Base-by-base conservation (phyloP, 2,329 filamentous ascomycete species). In the Aspergillus aculeatus region DNA sequence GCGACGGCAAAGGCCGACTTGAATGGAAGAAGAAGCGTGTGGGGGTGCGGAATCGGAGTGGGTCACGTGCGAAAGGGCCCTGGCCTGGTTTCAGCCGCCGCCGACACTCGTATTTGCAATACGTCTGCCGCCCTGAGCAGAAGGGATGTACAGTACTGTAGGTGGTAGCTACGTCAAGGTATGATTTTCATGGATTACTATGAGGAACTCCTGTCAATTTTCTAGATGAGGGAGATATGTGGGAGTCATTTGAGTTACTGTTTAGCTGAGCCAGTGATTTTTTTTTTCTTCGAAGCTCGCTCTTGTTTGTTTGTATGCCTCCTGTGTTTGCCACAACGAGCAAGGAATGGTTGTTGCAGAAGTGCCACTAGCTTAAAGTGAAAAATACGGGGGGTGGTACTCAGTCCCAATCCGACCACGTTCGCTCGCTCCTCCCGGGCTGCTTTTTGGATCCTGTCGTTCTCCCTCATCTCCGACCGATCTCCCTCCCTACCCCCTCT, bases 341-440 rank as follows among this genome's bases (percentile, higher is more conserved):
- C 38, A 44, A 44, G 14, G 38, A 10, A 14, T 44, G 14, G 50
- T 29, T 29, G 26, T 29, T 29, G 26, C 23, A 57, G 41, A 60
- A 29, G 54, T 51, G 53, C 47, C 52, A 57, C 47, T 51, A 57
- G 52, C 24, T 29, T 29, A 41, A 19, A 47, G 32, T 49, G 48
- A 53, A 65, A 63, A 56, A 58, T 60, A 59, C 61, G 35, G 31
- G 53, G 53, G 38, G 24, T 50, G 52, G 49, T 53, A 47, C 26
- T 56, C 57, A 59, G 50, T 58, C 58, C 57, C 50, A 56, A 60
- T 74, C 69, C 66, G 73, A 73, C 73, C 74, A 75, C 73, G 74
- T 76, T 75, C 73, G 67, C 68, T 75, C 73, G 67, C 68, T 68
- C 67, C n/a, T 71, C 69, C 70, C 68, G 66, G 63, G 63, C 59